Conservation (phyloP, 306 rosid species). For the Pyrus betulifolia region DNA sequence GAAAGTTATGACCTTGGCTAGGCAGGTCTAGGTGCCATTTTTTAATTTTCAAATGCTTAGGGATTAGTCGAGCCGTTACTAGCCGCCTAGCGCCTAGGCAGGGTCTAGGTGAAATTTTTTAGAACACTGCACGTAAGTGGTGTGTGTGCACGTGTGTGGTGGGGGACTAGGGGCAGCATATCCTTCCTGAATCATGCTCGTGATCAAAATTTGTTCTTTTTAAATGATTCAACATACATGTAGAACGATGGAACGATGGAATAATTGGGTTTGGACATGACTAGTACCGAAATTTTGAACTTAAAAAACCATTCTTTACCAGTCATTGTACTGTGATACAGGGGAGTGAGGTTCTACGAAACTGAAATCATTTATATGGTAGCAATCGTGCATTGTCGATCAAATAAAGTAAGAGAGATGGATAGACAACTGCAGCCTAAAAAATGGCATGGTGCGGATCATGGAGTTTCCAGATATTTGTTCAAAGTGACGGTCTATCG, state of each 20-base stretch:
- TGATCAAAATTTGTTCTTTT: neutral
- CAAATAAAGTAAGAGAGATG: too few relatives aligned
- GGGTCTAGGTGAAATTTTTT: too few relatives aligned
- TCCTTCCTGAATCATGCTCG: neutral
- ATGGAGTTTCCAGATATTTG: slow-evolving; percentile 65
- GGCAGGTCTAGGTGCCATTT: too few relatives aligned
- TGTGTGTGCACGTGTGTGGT: neutral
- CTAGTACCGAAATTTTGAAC: neutral
- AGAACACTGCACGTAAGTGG: too few relatives aligned
- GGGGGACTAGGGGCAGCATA: too few relatives aligned
- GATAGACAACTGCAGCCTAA: slow-evolving; percentile 46
- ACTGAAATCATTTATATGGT: too few relatives aligned
- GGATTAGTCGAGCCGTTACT: too few relatives aligned
- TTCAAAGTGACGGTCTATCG: slow-evolving; percentile 61
- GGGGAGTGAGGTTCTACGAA: too few relatives aligned
- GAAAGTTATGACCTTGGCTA: too few relatives aligned
- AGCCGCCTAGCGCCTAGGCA: too few relatives aligned
- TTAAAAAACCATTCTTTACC: neutral
- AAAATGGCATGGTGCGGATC: slow-evolving; percentile 78
- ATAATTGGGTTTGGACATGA: neutral
- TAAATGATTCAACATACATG: neutral
- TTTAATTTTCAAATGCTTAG: too few relatives aligned
- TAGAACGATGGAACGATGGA: neutral
- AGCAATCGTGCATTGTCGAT: too few relatives aligned
- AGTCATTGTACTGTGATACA: neutral